Base-by-base conservation (phyloP, 805 yeast genomes). In the Hanseniaspora guilliermondii region DNA sequence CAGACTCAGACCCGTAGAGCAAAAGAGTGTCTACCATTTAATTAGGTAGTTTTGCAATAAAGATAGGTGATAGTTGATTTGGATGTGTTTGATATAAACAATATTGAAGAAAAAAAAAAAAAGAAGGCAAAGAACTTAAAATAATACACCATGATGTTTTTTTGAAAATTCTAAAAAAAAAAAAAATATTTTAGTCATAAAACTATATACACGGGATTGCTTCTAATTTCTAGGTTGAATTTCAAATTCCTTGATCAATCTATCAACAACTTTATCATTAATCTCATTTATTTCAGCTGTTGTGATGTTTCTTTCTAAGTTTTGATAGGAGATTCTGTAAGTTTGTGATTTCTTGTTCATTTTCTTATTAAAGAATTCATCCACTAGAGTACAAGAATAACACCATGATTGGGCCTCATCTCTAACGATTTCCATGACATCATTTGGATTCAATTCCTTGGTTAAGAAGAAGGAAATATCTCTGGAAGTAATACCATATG, bases 241-340 rank as follows among this genome's bases (percentile, higher is more conserved):
- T 2, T 73, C 70, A 61, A 75, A 83, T 45, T 65, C 70, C 6
- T 71, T 64, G 19, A 68, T 70, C 59, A 93, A 72, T n/a, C 75
- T 76, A 0, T 65, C 60, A 58, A 86, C 79, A 25, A 91, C 85
- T 39, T 70, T 65, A 1, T 76, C 76, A 64, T 93, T 95, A 47
- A 87, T 70, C 1, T 62, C 72, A 64, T 91, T 91, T 53, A 93
- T 76, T 66, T 93, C 97, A 1, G 78, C 83, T 64, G 85, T 87
- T 25, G 95, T 87, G 60, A 93, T 73, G 56, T 85, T 84, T 62
- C 96, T 78, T 62, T 91, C 97, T 97, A 93, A 89, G 1, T 96
- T 85, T 70, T 93, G 97, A 70, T 87, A 93, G 64, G 84, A 83
- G 56, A 93, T 77, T 60, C 98, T 74, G 74, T 87, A 93, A 70